A percentile compares a stretch with the other conserved stretches of the same genome.
These are phyloP conservation scores for Thielaviopsis punctulata DNA, from an alignment of 2,329 filamentous ascomycete genomes.

Conservation along the genomic window DNA sequence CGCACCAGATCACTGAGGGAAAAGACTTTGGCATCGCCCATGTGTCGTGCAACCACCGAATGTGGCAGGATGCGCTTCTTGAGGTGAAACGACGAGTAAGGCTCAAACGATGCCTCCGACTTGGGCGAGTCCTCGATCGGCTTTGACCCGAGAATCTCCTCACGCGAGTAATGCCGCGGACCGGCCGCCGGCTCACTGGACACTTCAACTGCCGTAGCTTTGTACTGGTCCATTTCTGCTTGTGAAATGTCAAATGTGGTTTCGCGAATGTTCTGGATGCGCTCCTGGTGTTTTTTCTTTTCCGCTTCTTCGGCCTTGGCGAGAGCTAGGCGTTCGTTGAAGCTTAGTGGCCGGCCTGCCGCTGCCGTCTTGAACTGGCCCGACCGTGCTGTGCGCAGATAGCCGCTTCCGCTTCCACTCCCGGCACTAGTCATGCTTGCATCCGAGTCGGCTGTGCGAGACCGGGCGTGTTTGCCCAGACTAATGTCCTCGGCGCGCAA, in stretches of 20 bases:
- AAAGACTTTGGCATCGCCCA: constrained; percentile 62
- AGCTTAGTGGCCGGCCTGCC: constrained; percentile 34
- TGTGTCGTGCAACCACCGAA: constrained; percentile 56
- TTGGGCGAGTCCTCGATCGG: constrained; percentile 23
- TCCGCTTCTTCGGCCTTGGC: constrained; percentile 39
- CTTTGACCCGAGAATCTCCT: constrained; percentile 35
- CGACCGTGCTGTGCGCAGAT: constrained; percentile 7
- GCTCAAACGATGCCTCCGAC: constrained; percentile 53
- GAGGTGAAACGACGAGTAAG: constrained; percentile 72
- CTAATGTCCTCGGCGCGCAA: constrained; percentile 8
- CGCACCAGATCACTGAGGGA: constrained; percentile 66
- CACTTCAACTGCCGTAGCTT: constrained; percentile 37
- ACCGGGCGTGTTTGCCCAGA: constrained; percentile 2
- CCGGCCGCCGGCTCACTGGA: constrained; percentile 29
- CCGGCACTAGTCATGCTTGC: constrained; percentile 3
- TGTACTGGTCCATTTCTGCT: constrained; percentile 42
- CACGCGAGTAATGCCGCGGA: constrained; percentile 40
- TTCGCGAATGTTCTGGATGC: constrained; percentile 35
- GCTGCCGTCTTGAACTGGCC: constrained; percentile 1
- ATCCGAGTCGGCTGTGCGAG: neutral
- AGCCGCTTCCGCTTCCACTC: neutral
- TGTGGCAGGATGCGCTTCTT: constrained; percentile 72
- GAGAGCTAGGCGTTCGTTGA: constrained; percentile 72
- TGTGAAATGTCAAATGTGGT: constrained; percentile 39
- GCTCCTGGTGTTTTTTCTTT: constrained; percentile 32